Evolutionary conservation across 2,329 filamentous ascomycete genomes (phyloP), one percentile per base, ranked within the genome.

Genomic region (Diaporthe ilicicola): DNA sequence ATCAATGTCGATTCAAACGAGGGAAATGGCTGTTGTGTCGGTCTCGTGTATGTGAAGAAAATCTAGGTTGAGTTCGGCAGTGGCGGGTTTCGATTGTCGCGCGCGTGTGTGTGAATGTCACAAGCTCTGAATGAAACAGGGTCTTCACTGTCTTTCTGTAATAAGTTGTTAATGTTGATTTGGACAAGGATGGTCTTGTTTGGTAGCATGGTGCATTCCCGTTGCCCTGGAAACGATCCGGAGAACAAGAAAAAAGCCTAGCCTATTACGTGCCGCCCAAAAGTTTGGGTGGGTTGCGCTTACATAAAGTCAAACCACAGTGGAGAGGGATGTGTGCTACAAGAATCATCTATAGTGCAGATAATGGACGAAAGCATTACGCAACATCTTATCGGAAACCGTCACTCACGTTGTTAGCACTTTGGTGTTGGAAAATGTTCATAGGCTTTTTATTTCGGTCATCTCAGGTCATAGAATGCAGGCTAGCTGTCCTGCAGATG

Each of bases 101-200:
- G 54, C 8, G 54, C 27, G 32, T 32, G 68, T 42, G 59, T 48
- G 44, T 59, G 61, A 42, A 53, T 70, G 69, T 74, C 61, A 42
- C 37, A 44, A 71, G 64, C 59, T 50, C 24, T 42, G 39, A 67
- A 66, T 67, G 39, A 67, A 73, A 70, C 61, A 71, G 61, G 59
- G 22, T n/a, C n/a, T n/a, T n/a, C 13, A 62, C 32, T 15, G 48
- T 34, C 39, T 46, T 50, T 56, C 50, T n/a, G n/a, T n/a, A 46
- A n/a, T 55, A 39, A 24, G 22, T 54, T 75, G 74, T 69, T 74
- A 73, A 74, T 71, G 64, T 69, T 71, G 71, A 72, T 73, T 70
- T 9, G 7, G 66, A 46, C 70, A 65, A 42, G 66, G 70, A 17
- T 65, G 55, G 22, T 46, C 27, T 48, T 48, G 42, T 42, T 46